Base-by-base conservation (phyloP, 768 basidiomycete species). In the Artomyces pyxidatus region DNA sequence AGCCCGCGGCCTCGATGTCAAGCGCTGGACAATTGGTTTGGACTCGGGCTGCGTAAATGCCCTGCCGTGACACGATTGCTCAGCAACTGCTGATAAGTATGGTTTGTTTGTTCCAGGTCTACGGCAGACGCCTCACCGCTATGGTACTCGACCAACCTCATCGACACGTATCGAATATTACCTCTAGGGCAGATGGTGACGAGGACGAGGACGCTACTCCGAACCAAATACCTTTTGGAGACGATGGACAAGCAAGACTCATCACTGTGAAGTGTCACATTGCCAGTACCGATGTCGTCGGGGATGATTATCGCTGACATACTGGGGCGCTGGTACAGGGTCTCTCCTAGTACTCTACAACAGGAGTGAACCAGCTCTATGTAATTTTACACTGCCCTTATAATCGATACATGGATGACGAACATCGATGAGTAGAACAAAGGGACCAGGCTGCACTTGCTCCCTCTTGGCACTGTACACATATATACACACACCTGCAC, bases 1-100 rank as follows among this genome's bases (percentile, higher is more conserved):
- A 5, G 69, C 75, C 3, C 73, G 88, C 23, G 88, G 87, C 11
- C 71, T 96, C 11, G 89, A 93, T 62, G 64, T 91, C 55, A 83
- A 85, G 53, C 73, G 85, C 19, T 95, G 86, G 85, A 79, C 83
- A 3, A 68, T 92, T 51, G 94, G 94, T 1, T 65, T 95, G 28
- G 94, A 98, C 63, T 76, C 85, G 0, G 93, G 88, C 10, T 95
- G 92, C 60, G 87, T 91, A 62, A 44, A 32, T 17, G 9, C 1
- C 30, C 22, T 29, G 32, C 38, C 40, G 16, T 23, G 7, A n/a
- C 21, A 25, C 40, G 21, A 17, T 40, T 45, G 50, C 12, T 51
- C 58, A 30, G 47, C 47, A 35, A 41, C 16, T 16, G 27, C 23
- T 21, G 12, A 16, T 5, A 23, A 8, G n/a, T n/a, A n/a, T n/a